phyloP scores from a whole-genome alignment of 768 basidiomycete genomes.

The Leucocoprinus leucothites region DNA sequence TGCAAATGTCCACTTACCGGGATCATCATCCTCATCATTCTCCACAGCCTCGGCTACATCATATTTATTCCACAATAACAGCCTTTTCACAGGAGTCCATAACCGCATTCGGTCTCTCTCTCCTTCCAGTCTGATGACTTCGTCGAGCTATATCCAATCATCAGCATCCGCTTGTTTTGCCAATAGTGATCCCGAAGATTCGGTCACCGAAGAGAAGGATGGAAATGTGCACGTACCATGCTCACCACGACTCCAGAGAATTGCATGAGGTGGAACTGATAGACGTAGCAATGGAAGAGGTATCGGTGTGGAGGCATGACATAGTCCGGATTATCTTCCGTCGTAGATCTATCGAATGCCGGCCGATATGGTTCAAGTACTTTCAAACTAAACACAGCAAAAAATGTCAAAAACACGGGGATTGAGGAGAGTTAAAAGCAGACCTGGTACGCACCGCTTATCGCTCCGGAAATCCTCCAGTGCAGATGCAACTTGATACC shows the following conservation, averaged over 20 bases:
- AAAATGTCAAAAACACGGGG: not conserved
- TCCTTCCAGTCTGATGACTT: conserved; percentile 54
- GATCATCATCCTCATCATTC: conserved; percentile 66
- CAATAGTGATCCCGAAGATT: not conserved
- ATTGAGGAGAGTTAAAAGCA: not conserved
- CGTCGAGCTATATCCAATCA: conserved; percentile 46
- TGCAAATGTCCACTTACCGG: conserved; percentile 36
- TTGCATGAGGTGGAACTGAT: conserved; percentile 55
- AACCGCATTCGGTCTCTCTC: conserved; percentile 36
- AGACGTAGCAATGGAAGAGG: conserved; percentile 73
- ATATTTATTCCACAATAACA: conserved; percentile 44
- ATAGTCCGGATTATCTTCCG: conserved; percentile 21
- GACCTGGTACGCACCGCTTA: conserved; percentile 49
- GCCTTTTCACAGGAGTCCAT: conserved; percentile 54
- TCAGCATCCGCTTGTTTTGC: not conserved
- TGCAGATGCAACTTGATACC: conserved; percentile 31
- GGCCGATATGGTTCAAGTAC: conserved; percentile 62
- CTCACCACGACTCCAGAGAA: conserved; percentile 33
- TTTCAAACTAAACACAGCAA: conserved; percentile 28
- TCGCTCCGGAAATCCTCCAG: conserved; percentile 47
- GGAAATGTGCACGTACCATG: conserved; percentile 30
- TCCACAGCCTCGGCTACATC: conserved; percentile 41
- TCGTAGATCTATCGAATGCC: conserved; percentile 35
- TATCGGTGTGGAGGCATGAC: conserved; percentile 58
- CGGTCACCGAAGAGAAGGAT: not conserved